Evolutionary conservation across 176 grass and related monocot species (phyloP), one percentile per base, ranked within the genome.

Genomic region (Saccharum officinarum): DNA sequence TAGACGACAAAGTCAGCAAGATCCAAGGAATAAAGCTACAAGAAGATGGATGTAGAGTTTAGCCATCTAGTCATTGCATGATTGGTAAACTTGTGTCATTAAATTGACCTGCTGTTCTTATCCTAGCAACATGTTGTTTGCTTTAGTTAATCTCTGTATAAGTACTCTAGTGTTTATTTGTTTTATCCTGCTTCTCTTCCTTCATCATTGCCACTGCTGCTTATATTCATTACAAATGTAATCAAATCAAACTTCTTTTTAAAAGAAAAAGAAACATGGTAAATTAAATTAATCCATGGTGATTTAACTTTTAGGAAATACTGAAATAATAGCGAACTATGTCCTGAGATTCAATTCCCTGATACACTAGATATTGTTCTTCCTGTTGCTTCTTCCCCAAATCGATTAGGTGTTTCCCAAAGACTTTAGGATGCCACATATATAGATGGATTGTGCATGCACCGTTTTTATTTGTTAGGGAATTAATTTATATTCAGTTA

Each of bases 41-140:
- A 95, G 44, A 87, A 92, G 92, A 90, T 98, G 92, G 92, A 36
- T 87, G 73, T 90, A 90, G 80, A 49, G 6, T 83, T 47, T 69
- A 57, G n/a, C 37, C 38, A 68, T 63, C 80, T 79, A 69, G 37
- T 68, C 55, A 78, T 67, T 72, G 23, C 67, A 60, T 74, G 60
- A 65, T 67, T 80, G 89, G 89, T 90, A 90, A 13, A 17, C 13
- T 59, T 34, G 7, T 50, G 46, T 79, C 4, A 39, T 45, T 70
- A 50, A 62, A 69, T 50, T 81, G 22, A 42, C 8, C 20, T 63
- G 10, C 30, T 44, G 25, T 36, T 30, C 33, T 81, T 88, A 8
- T 52, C 31, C 7, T 10, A 41, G 18, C 25, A 37, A 57, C 54
- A 73, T 44, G n/a, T 16, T 44, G 14, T 52, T 88, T 33, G 14